Conservation (phyloP, 2,329 filamentous ascomycete species). For the Fusarium lateritium region DNA sequence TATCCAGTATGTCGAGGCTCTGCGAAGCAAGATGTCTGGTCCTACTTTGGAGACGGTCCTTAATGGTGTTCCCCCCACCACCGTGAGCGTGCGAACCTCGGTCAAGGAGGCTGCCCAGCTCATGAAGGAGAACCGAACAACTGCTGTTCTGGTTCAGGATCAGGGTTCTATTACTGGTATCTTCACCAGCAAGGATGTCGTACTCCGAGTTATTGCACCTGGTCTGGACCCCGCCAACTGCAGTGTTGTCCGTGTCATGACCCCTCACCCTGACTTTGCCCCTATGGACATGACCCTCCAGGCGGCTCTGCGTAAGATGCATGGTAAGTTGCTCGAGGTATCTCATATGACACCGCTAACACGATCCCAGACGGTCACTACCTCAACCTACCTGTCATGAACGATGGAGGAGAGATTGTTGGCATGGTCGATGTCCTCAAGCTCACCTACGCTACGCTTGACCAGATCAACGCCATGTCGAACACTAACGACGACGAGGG, state of each 20-base stretch:
- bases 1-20: conserved; percentile 97
- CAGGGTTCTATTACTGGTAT: conserved; percentile 98
- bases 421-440: conserved; percentile 99
- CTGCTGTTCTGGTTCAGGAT: conserved; percentile 95
- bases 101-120: conserved; percentile 94
- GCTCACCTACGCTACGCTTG: conserved; percentile 96
- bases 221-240: conserved; percentile 94
- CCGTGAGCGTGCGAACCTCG: conserved; percentile 94
- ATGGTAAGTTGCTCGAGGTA: conserved; percentile 73
- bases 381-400: conserved; percentile 98
- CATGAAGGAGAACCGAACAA: conserved; percentile 99
- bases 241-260: conserved; percentile 99
- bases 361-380: conserved; percentile 89
- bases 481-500: conserved; percentile 86
- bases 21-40: conserved; percentile 96
- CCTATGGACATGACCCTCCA: conserved; percentile 99
- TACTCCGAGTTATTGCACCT: conserved; percentile 96
- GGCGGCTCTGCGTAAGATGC: conserved; percentile 98
- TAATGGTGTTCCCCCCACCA: conserved; percentile 91
- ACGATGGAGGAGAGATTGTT: conserved; percentile 95
- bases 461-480: conserved; percentile 97
- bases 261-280: conserved; percentile 97
- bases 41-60: conserved; percentile 95
- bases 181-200: conserved; percentile 99
- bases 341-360: conserved; percentile 19